Base-by-base conservation (phyloP, 78 protist genomes). In the Fonticula alba region DNA sequence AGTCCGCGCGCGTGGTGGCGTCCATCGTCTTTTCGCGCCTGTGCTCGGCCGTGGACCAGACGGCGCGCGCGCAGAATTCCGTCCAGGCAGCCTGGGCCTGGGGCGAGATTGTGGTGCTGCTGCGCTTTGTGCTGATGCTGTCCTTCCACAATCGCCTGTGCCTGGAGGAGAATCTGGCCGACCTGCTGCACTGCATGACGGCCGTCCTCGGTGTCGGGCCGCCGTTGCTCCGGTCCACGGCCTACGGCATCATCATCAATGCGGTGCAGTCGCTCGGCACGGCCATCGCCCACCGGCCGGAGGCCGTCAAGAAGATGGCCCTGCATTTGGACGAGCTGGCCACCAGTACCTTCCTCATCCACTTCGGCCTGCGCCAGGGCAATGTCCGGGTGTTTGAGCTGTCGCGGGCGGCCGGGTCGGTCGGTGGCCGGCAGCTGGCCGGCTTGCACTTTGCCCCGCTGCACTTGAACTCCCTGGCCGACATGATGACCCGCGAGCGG, bases 231-330 rank as follows among this genome's bases (percentile, higher is more conserved):
- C 68, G 84, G n/a, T 63, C 72, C 33, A 49, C 64, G 1, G 29
- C 63, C 1, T 71, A 70, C 50, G 72, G 61, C 33, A 31, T 79
- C 1, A 51, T 75, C 19, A 69, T 74, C 32, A 79, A 79, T 27
- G 63, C 74, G 9, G 37, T 69, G 36, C 84, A 79, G 50, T 75
- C 80, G 37, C 62, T 79, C 31, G 65, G 74, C 50, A 79, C 84
- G 0, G 37, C 53, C 6, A 24, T 75, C 37, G 63, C 59, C 19
- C 46, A 66, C 11, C 26, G 24, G 40, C 60, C 37, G 22, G 58
- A 32, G 46, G 36, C 59, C 24, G 26, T 75, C 26, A 73, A 71
- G 51, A 47, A 38, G 32, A 20, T 47, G 41, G 41, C 69, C 11
- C 33, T 50, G 11, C 69, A 75, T 10, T 49, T 75, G 35, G 50